Evolutionary conservation across 352 stramenopile genomes (phyloP).

Genomic region (Aphanomyces stellatus): DNA sequence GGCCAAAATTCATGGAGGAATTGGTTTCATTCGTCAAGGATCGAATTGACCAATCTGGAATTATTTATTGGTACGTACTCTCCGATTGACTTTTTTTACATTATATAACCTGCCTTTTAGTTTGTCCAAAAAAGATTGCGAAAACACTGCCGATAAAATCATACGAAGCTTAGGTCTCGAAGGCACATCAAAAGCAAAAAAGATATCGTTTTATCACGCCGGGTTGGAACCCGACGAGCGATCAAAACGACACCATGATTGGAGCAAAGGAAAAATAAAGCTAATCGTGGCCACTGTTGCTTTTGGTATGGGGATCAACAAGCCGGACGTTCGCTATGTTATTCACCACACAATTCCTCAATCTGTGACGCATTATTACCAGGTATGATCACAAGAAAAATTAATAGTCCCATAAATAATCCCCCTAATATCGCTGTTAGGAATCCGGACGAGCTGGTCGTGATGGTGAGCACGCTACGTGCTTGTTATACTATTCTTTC

Average conservation of each 20-base stretch:
- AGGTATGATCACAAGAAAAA: conserved; percentile 35
- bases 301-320: conserved; percentile 88
- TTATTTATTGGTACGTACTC: conserved; percentile 76
- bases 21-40: conserved; percentile 67
- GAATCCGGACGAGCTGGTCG: conserved; percentile 74
- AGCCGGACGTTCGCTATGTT: conserved; percentile 82
- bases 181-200: conserved; percentile 46
- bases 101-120: conserved; percentile 32
- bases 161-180: conserved; percentile 73
- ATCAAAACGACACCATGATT: conserved; percentile 71
- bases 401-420: too few relatives aligned
- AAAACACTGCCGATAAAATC: conserved; percentile 69
- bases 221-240: conserved; percentile 66
- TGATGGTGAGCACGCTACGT: conserved; percentile 76
- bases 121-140: conserved; percentile 83
- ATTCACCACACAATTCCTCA: conserved; percentile 85
- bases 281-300: conserved; percentile 82
- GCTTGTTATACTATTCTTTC: conserved; percentile 84
- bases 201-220: conserved; percentile 81
- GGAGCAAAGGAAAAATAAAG: conserved; percentile 86
- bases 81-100: too few relatives aligned
- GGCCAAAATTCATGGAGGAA: conserved; percentile 69
- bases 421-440: conserved; percentile 31
- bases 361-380: conserved; percentile 86
- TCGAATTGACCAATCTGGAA: conserved; percentile 80